Evolutionary conservation across 768 basidiomycete species (phyloP), one percentile per base, ranked within the genome.

Genomic region (Mycena indigotica): DNA sequence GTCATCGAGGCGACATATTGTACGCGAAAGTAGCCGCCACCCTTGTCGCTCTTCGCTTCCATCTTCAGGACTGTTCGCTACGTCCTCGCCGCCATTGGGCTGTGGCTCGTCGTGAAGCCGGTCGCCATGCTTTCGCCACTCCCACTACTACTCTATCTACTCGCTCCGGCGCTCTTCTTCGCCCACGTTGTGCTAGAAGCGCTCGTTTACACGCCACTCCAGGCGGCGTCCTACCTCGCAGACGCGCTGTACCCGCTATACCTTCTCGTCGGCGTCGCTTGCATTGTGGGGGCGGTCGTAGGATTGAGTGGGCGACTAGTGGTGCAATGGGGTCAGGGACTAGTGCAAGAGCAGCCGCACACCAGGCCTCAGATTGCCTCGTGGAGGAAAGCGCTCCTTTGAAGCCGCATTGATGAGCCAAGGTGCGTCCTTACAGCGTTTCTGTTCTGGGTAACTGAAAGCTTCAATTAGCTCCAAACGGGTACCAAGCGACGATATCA

Each of bases 231-330:
- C 5, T 77, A 72, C 65, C 54, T 80, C 25, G 66, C 79, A 17
- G 75, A 79, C 5, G 73, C 76, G 10, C 50, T 85, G 1, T 83
- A 81, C 46, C 85, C 85, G 0, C 50, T 85, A 29, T 86, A 86
- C 60, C 77, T 84, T 15, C 79, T 86, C 57, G 77, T 74, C 35
- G 82, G 82, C 1, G 77, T 82, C 1, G 84, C 85, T 1, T 84
- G 81, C 59, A 79, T 86, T 50, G 73, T 74, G 8, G 84, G 84
- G 5, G 70, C 69, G 10, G 17, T 77, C 19, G 41, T 85, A 1
- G 85, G 85, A 2, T 48, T 77, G 1, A 58, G 71, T 13, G 85
- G 75, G 45, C 53, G 53, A 41, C 21, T 53, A 55, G 29, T 52
- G n/a, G 61, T 32, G 57, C 29, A 50, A 35, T 35, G 39, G 41